Percentiles rank a stretch among this genome's conserved stretches.
phyloP scores from a whole-genome alignment of 805 yeast genomes.

The Metschnikowia dekortorum region DNA sequence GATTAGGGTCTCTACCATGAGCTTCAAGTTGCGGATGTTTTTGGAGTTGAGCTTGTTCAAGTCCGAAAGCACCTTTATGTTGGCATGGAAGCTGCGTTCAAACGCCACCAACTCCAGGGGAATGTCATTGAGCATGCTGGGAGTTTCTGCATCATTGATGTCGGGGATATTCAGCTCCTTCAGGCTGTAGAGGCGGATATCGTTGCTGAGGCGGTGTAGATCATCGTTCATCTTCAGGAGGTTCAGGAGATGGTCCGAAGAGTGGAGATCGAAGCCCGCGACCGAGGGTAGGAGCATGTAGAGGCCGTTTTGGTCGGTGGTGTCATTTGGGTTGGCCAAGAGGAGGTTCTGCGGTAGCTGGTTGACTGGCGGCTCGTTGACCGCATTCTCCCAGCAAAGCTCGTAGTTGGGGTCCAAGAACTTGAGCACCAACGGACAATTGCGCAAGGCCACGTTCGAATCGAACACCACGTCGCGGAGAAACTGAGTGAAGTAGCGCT shows the following conservation, averaged over 20 bases:
- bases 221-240: slow-evolving; percentile 35
- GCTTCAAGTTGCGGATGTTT: slow-evolving; percentile 37
- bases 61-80: slow-evolving; percentile 28
- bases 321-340: slow-evolving; percentile 47
- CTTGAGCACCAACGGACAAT: slow-evolving; percentile 38
- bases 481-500: slow-evolving; percentile 42
- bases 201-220: slow-evolving; percentile 29
- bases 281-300: slow-evolving; percentile 45
- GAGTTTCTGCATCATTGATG: slow-evolving; percentile 14
- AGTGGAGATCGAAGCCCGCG: slow-evolving; percentile 33
- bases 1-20: slow-evolving; percentile 36
- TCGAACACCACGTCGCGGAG: slow-evolving; percentile 36
- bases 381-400: slow-evolving; percentile 47
- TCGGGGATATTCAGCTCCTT: slow-evolving; percentile 16
- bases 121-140: slow-evolving; percentile 11
- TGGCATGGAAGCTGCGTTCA: slow-evolving; percentile 32
- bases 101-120: slow-evolving; percentile 30
- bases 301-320: slow-evolving; percentile 51
- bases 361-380: slow-evolving; percentile 44
- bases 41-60: slow-evolving; percentile 37
- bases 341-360: slow-evolving; percentile 45
- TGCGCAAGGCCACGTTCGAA: slow-evolving; percentile 25
- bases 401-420: slow-evolving; percentile 51
- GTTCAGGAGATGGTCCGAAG: slow-evolving; percentile 27
- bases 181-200: slow-evolving; percentile 26